Conservation (phyloP, 2,329 filamentous ascomycete species). For the Verticillium klebahnii region DNA sequence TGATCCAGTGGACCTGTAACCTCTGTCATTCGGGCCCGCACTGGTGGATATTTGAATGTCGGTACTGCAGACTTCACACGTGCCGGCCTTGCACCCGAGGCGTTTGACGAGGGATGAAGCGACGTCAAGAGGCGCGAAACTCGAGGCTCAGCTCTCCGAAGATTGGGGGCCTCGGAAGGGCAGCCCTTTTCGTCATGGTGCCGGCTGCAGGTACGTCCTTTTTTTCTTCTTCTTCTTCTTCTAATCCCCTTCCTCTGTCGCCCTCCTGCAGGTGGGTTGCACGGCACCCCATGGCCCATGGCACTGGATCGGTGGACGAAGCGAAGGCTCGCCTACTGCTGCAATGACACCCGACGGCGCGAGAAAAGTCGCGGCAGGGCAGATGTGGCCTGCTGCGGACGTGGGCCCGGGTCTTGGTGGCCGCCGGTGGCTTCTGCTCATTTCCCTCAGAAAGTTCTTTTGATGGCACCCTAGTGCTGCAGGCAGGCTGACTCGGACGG, state of each 20-base stretch:
- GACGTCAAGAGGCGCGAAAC: neutral
- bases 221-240: constrained; percentile 3
- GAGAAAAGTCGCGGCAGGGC: neutral
- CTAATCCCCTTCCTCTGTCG: neutral
- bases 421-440: neutral
- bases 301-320: neutral
- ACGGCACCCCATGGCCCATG: neutral
- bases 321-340: neutral
- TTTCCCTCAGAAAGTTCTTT: neutral
- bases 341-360: neutral
- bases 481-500: neutral
- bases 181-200: neutral
- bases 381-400: neutral
- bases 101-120: constrained; percentile 22
- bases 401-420: neutral
- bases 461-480: neutral
- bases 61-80: constrained; percentile 62
- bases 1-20: constrained; percentile 63
- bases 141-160: neutral
- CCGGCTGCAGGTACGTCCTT: constrained; percentile 4
- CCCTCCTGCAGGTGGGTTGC: neutral
- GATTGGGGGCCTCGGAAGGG: constrained; percentile 5
- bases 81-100: constrained; percentile 50
- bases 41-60: constrained; percentile 66
- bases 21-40: constrained; percentile 60